Evolutionary conservation across 257 asterid species (phyloP).

Genomic region (Nicotiana obtusifolia): DNA sequence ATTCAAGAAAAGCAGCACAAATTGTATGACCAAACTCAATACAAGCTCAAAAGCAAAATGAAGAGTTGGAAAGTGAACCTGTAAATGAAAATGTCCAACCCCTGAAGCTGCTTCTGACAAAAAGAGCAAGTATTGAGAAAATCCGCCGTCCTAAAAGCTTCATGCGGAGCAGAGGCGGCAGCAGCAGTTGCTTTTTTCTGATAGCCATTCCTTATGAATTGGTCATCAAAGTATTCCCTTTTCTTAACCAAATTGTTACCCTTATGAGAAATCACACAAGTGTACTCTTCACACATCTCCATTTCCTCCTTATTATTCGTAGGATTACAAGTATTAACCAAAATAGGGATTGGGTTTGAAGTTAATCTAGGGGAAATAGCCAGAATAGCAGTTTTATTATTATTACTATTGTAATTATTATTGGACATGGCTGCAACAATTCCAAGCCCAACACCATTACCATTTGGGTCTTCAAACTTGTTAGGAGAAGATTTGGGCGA

Average conservation of each 20-base stretch:
- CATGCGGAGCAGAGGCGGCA: conserved; percentile 4
- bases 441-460: conserved; percentile 68
- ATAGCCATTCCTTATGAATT: conserved; percentile 21
- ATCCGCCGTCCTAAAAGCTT: conserved; percentile 28
- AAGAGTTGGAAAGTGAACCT: conserved; percentile 37
- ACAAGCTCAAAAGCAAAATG: background rate
- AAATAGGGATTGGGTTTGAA: conserved; percentile 31
- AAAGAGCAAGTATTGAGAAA: conserved; percentile 66
- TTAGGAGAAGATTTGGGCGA: conserved; percentile 24
- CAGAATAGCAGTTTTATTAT: conserved; percentile 25
- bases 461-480: conserved; percentile 49
- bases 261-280: conserved; percentile 66
- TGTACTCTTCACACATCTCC: conserved; percentile 69
- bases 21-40: background rate
- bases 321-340: background rate
- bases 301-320: conserved; percentile 25
- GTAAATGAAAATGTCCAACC: conserved; percentile 86
- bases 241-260: conserved; percentile 51
- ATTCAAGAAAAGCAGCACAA: background rate
- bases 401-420: background rate
- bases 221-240: conserved; percentile 55
- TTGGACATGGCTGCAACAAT: conserved; percentile 37
- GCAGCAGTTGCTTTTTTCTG: background rate
- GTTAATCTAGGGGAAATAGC: conserved; percentile 45
- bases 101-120: conserved; percentile 74